Conservation (phyloP, 2,329 filamentous ascomycete genomes). For the Didymella glomerata region DNA sequence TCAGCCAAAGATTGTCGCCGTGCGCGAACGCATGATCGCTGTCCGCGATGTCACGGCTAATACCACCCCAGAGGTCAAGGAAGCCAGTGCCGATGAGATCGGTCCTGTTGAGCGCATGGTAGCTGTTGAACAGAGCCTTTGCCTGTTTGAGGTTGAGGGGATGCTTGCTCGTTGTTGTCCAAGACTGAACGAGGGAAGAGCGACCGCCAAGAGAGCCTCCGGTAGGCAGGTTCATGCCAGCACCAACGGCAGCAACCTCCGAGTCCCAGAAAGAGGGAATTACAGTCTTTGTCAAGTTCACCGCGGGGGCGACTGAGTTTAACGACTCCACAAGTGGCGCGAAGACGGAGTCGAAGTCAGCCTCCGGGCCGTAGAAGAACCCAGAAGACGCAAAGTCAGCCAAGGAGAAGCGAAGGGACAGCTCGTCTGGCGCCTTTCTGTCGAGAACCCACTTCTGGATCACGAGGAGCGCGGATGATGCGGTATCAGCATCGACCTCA, state of each 20-base stretch:
- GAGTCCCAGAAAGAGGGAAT: conserved; percentile 30
- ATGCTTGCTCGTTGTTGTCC: conserved; percentile 23
- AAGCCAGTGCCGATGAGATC: conserved; percentile 28
- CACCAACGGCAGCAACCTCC: conserved; percentile 18
- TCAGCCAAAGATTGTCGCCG: conserved; percentile 33
- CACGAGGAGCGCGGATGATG: conserved; percentile 19
- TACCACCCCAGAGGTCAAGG: conserved; percentile 33
- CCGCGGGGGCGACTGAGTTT: conserved; percentile 5
- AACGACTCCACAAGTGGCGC: conserved; percentile 24
- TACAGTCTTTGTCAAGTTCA: conserved; percentile 22
- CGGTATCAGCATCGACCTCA: neutral
- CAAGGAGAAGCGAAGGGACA: conserved; percentile 27
- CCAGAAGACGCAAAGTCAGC: conserved; percentile 20
- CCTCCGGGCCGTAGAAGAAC: conserved; percentile 25
- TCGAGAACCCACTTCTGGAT: conserved; percentile 27
- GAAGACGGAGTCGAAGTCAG: conserved; percentile 22
- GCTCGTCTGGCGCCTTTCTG: conserved; percentile 23
- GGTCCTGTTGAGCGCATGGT: conserved; percentile 26
- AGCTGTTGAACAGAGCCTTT: conserved; percentile 22
- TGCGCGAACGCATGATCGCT: conserved; percentile 25
- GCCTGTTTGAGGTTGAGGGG: conserved; percentile 25
- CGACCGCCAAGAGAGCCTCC: conserved; percentile 28
- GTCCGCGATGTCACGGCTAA: conserved; percentile 25
- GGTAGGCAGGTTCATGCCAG: conserved; percentile 24
- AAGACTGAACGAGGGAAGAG: conserved; percentile 28